Conservation (phyloP, 257 asterid species). For the Anisodus acutangulus region DNA sequence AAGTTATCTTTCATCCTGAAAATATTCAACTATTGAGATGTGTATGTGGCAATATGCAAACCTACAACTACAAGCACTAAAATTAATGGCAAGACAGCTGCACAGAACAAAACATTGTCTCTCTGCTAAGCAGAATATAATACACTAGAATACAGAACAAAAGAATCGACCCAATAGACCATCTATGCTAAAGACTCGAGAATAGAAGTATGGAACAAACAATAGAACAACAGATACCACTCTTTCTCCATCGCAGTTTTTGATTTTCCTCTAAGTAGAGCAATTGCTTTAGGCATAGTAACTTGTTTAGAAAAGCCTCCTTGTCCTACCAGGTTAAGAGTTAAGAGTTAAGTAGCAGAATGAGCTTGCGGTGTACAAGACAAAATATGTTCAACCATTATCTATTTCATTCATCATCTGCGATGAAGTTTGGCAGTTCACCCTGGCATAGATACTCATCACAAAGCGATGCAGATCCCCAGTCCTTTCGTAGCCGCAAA, state of each 20-base stretch:
- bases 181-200: slow-evolving; percentile 16
- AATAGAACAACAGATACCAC: neutral
- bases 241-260: neutral
- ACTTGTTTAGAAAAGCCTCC: neutral
- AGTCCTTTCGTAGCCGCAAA: slow-evolving; percentile 80
- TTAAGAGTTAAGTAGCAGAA: neutral
- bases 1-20: neutral
- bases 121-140: slow-evolving; percentile 13
- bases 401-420: slow-evolving; percentile 68
- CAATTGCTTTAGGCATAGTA: neutral
- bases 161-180: slow-evolving; percentile 22
- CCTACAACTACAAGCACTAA: slow-evolving; percentile 12
- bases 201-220: neutral
- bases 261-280: neutral
- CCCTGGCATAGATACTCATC: slow-evolving; percentile 90
- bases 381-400: neutral
- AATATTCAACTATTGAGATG: slow-evolving; percentile 3
- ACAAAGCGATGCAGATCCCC: slow-evolving; percentile 89
- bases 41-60: slow-evolving; percentile 7
- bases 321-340: neutral
- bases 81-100: neutral
- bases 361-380: neutral
- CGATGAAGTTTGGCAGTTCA: slow-evolving; percentile 75
- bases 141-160: slow-evolving; percentile 16
- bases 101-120: neutral